Evolutionary conservation across 2,329 filamentous ascomycete genomes (phyloP), one percentile per base, ranked within the genome.

Genomic region (Diaporthe sp.): DNA sequence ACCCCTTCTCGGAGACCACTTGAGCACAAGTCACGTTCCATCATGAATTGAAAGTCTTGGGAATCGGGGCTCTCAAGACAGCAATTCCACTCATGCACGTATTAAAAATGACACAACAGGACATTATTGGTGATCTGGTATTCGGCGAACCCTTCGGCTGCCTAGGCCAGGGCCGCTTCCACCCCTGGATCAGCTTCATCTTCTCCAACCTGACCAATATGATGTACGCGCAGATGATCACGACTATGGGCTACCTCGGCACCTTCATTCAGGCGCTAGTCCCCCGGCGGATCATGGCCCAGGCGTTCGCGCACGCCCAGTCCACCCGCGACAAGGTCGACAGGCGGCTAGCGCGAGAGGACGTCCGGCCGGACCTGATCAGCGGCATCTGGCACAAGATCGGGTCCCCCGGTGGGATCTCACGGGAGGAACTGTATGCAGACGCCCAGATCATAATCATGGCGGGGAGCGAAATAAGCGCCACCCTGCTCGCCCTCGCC

Each of bases 101-200:
- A 22, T 35, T 71, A 5, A 71, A 44, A 12, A 12, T 53, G 32
- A 4, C 1, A 61, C 9, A 37, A 32, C 35, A 71, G 69, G 79
- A 80, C 59, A 71, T 80, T 6, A 78, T 79, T 32, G 78, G 79
- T 42, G 78, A 79, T 44, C 75, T 80, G 6, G 73, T 77, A 39
- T 80, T 80, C 25, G 78, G 79, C 56, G 69, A 78, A 65, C 61
- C 77, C 7, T 80, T 80, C 44, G 76, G 70, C 70, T 79, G 77
- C 59, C 75, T 80, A 42, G 74, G 74, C 35, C 65, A 70, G 30
- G 72, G 69, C 58, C 72, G 56, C 9, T 78, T 79, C 70, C 77
- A 80, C 72, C 77, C 79, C 22, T 80, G 77, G 77, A 76, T 80
- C 55, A 47, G 72, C 44, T 75, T 77, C 71, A 77, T 80, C 71